Evolutionary conservation across 352 stramenopile genomes (phyloP).

Genomic region (Globisporangium okanoganense): DNA sequence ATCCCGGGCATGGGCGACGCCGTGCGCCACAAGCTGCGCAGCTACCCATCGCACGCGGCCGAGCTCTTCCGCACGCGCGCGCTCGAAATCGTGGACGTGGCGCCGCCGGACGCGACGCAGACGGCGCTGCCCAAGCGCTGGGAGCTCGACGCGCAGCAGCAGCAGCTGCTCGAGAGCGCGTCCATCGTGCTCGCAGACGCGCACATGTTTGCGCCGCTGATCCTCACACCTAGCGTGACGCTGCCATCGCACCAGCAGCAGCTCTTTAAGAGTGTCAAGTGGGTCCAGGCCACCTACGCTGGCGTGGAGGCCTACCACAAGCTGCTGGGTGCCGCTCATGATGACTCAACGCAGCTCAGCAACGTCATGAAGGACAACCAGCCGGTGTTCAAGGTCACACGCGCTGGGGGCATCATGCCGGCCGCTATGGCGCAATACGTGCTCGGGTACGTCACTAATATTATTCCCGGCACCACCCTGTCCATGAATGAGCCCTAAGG

Average conservation of each 20-base stretch:
- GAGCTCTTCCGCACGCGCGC: conserved; percentile 34
- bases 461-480: too few relatives aligned
- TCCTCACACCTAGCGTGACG: conserved; percentile 23
- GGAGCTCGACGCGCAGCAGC: conserved; percentile 30
- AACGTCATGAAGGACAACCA: conserved; percentile 4
- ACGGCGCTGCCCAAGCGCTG: conserved; percentile 17
- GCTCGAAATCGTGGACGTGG: conserved; percentile 47
- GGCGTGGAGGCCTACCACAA: conserved; percentile 52
- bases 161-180: conserved; percentile 33
- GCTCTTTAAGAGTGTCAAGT: conserved; percentile 39
- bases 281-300: conserved; percentile 64
- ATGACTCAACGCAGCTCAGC: conserved; percentile 2
- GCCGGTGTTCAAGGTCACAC: conserved; percentile 43
- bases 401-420: conserved; percentile 55
- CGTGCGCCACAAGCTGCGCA: conserved; percentile 30
- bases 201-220: conserved; percentile 32
- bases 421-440: conserved; percentile 63
- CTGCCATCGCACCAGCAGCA: conserved; percentile 23
- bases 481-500: too few relatives aligned
- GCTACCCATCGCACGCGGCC: conserved; percentile 22
- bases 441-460: conserved; percentile 32
- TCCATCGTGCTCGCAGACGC: conserved; percentile 49
- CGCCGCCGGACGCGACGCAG: conserved; percentile 15
- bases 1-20: conserved; percentile 39
- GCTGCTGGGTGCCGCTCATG: conserved; percentile 11